Conservation (phyloP, 257 asterid genomes). For the Asclepias syriaca region DNA sequence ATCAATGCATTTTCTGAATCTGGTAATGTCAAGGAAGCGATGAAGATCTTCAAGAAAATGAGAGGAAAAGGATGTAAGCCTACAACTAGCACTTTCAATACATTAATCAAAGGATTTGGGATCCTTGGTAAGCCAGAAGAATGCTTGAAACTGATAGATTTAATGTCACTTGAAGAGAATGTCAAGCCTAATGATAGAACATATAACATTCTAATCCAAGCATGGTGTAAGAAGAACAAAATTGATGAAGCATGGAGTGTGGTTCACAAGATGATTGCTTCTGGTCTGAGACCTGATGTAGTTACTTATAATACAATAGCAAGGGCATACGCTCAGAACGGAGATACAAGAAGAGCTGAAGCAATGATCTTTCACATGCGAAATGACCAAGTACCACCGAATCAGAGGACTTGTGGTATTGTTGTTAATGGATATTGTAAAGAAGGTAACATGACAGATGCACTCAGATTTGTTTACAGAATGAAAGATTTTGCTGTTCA, state of each 20-base stretch:
- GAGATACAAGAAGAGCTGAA: conserved; percentile 70
- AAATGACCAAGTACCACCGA: conserved; percentile 52
- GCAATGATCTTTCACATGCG: conserved; percentile 64
- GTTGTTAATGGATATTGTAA: conserved; percentile 75
- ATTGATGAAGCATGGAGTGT: conserved; percentile 66
- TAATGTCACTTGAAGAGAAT: conserved; percentile 46
- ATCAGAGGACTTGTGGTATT: conserved; percentile 78
- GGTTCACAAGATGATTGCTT: conserved; percentile 53
- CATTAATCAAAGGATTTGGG: conserved; percentile 84
- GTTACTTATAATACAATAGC: conserved; percentile 83
- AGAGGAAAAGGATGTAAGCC: conserved; percentile 78
- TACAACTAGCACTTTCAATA: conserved; percentile 72
- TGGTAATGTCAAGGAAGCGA: conserved; percentile 77
- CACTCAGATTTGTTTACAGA: conserved; percentile 61
- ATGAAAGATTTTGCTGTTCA: conserved; percentile 73
- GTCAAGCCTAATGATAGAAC: conserved; percentile 83
- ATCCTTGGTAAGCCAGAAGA: conserved; percentile 82
- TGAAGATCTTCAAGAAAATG: conserved; percentile 66
- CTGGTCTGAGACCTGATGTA: conserved; percentile 69
- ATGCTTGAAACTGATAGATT: conserved; percentile 59
- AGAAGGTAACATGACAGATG: conserved; percentile 79
- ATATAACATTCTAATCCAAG: conserved; percentile 72
- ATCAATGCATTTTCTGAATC: conserved; percentile 95
- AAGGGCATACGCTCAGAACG: conserved; percentile 64
- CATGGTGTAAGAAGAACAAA: conserved; percentile 74